Base-by-base conservation (phyloP, 116 monocot species). In the Trichopus zeylanicus region DNA sequence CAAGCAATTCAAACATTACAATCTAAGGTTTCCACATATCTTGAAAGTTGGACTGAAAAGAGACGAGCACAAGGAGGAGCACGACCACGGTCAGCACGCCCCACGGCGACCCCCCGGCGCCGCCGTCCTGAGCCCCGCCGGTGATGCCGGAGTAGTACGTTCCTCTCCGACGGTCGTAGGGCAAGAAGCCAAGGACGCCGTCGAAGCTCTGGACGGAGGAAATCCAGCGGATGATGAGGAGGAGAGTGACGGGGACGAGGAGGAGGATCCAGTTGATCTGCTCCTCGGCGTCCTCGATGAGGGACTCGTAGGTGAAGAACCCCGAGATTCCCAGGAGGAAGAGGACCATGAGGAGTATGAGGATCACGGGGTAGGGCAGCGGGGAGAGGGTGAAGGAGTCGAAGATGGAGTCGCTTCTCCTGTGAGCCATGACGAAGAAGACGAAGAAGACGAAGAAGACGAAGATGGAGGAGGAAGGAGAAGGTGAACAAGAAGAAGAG, bases 301-400 rank as follows among this genome's bases (percentile, higher is more conserved):
- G n/a, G 22, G 67, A 63, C 54, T 78, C 81, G 53, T 75, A 81
- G 29, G 64, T 62, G 46, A 72, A 66, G 68, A 54, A 78, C 65
- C 70, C 78, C 0, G 81, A 75, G 13, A 68, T 13, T 38, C 58
- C 67, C 24, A 84, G 78, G 48, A 89, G 73, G 47, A 78, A 52
- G 19, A 75, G 26, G 24, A 89, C 73, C 65, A 73, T 28, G 10
- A 69, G 52, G 25, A 89, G 78, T 19, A 84, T 70, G 49, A 89
- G 65, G 15, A 89, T 57, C 52, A 81, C 81, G n/a, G 85, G 84
- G 58, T 81, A 83, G 0, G 89, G 89, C 11, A 84, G 69, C 7
- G 89, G 84, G 2, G 84, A 75, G 31, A 81, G 78, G 29, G 75
- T 75, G 59, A 84, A 78, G 47, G 53, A 27, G 20, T 84, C 81